Evolutionary conservation across 352 stramenopile species (phyloP).

Genomic region (Phytopythium litorale): DNA sequence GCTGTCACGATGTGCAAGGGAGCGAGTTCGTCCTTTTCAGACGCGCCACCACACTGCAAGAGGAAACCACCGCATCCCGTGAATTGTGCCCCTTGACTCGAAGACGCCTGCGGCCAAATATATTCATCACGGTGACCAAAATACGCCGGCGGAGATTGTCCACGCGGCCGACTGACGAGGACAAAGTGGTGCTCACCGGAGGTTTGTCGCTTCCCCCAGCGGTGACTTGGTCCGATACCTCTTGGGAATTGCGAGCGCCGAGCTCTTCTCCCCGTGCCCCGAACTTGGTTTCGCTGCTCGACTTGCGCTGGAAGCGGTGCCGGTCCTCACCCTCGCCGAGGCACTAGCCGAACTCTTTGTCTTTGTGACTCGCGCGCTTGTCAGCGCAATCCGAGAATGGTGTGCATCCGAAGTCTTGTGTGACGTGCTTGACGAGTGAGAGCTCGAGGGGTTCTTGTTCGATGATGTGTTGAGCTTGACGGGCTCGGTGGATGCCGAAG

Average conservation of each 20-base stretch:
- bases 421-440: background rate
- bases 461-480: background rate
- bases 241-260: constrained; percentile 25
- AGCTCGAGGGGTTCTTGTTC: constrained; percentile 3
- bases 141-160: background rate
- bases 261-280: constrained; percentile 16
- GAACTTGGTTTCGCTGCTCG: constrained; percentile 8
- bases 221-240: constrained; percentile 28
- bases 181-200: constrained; percentile 11
- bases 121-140: constrained; percentile 2
- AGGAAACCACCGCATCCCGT: background rate
- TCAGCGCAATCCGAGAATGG: background rate
- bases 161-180: background rate
- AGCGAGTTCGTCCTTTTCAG: background rate
- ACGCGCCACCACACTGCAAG: no score
- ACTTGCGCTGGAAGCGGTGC: constrained; percentile 17
- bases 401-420: constrained; percentile 1
- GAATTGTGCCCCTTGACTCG: background rate
- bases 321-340: constrained; percentile 12
- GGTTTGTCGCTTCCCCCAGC: constrained; percentile 23
- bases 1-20: no score
- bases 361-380: background rate
- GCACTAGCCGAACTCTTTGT: constrained; percentile 14
- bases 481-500: background rate
- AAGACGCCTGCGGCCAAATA: background rate